phyloP scores from a whole-genome alignment of 2,329 filamentous ascomycete species.

The Aspergillus ochraceus region DNA sequence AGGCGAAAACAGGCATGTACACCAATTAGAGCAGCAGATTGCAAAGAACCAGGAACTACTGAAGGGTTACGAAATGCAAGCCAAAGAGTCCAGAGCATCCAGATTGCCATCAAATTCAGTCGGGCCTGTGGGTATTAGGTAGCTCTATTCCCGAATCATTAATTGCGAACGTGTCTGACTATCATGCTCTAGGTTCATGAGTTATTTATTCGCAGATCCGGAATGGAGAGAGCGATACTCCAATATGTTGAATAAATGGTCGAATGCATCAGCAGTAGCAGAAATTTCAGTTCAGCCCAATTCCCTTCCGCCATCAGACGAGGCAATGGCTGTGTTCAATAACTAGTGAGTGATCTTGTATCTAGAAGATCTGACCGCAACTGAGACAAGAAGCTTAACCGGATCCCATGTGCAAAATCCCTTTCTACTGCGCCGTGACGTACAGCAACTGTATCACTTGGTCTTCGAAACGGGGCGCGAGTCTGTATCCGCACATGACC shows the following conservation, averaged over 20 bases:
- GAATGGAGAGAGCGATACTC: constrained; percentile 22
- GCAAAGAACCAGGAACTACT: not conserved
- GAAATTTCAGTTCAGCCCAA: constrained; percentile 16
- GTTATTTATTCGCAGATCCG: constrained; percentile 18
- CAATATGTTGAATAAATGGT: constrained; percentile 16
- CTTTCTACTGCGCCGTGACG: constrained; percentile 26
- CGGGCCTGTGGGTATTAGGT: constrained; percentile 18
- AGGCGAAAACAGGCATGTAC: constrained; percentile 19
- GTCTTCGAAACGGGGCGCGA: constrained; percentile 15
- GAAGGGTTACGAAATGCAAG: not conserved
- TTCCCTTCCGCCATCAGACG: constrained; percentile 12
- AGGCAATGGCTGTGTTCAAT: constrained; percentile 16
- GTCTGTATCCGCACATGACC: not conserved
- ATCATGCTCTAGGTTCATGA: constrained; percentile 14
- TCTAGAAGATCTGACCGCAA: not conserved
- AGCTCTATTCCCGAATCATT: not conserved
- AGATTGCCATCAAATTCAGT: not conserved
- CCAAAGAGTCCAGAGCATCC: not conserved
- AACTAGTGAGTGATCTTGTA: constrained; percentile 18
- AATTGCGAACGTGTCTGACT: too few species aligned
- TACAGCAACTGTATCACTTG: constrained; percentile 17
- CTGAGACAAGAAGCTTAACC: constrained; percentile 7
- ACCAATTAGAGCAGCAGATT: constrained; percentile 28
- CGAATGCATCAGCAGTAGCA: constrained; percentile 1
- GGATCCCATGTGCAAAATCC: constrained; percentile 26